These are phyloP conservation scores for Penicillium sp. DNA, from an alignment of 2,329 filamentous ascomycete genomes.

Conservation along the genomic window DNA sequence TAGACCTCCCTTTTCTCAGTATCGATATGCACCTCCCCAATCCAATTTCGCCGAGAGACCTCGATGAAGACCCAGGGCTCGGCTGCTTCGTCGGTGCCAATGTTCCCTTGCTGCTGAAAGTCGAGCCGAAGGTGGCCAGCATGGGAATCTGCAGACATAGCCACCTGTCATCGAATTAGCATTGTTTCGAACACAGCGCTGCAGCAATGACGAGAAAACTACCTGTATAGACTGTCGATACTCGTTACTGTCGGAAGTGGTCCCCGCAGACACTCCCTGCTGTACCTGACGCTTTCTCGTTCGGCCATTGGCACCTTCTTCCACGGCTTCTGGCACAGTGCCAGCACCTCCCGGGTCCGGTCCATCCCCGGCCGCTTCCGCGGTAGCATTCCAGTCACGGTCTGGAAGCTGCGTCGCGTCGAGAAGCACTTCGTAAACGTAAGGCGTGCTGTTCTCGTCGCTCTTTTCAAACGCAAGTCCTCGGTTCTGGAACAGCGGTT, in stretches of 20 bases:
- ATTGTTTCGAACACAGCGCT: not conserved
- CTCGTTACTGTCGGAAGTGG: not conserved
- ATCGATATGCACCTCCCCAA: constrained; percentile 44
- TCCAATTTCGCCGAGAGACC: constrained; percentile 48
- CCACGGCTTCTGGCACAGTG: constrained; percentile 36
- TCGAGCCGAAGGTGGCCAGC: constrained; percentile 45
- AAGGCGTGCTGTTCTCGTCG: constrained; percentile 46
- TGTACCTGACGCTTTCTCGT: constrained; percentile 26
- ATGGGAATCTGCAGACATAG: constrained; percentile 47
- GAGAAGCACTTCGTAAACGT: constrained; percentile 48
- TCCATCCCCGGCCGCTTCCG: constrained; percentile 27
- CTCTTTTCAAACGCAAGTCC: constrained; percentile 44
- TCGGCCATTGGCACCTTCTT: constrained; percentile 44
- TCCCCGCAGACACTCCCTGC: not conserved
- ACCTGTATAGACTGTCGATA: constrained; percentile 16
- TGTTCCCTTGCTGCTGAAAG: constrained; percentile 31
- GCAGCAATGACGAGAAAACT: not conserved
- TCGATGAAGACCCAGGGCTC: constrained; percentile 46
- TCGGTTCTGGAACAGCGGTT: constrained; percentile 42
- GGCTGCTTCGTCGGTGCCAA: not conserved
- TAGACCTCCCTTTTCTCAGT: constrained; percentile 38
- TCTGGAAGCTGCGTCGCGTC: constrained; percentile 37
- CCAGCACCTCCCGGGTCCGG: constrained; percentile 45
- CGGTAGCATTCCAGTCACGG: constrained; percentile 40
- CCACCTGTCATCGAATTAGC: constrained; percentile 18